Evolutionary conservation across 1,284 basidiomycete species (phyloP).

Genomic region (Papiliotrema flavescens): DNA sequence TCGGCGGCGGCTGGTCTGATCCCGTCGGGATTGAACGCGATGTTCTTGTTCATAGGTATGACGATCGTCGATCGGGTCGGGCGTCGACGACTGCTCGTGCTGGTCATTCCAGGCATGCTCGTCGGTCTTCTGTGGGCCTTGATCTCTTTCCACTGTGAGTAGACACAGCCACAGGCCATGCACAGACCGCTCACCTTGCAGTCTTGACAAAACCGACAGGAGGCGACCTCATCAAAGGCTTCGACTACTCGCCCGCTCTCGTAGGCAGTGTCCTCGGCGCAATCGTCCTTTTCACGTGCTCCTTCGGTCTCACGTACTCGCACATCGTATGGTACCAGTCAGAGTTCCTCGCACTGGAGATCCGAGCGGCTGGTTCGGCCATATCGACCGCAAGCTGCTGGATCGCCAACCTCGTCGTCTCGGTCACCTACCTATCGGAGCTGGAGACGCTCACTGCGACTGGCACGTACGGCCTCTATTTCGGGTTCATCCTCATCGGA

Average conservation of each 20-base stretch:
- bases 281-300: slow-evolving; percentile 35
- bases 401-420: slow-evolving; percentile 24
- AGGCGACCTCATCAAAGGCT: slow-evolving; percentile 11
- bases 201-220: slow-evolving; percentile 1
- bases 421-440: slow-evolving; percentile 20
- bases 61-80: slow-evolving; percentile 15
- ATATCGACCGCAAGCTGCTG: slow-evolving; percentile 18
- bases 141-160: slow-evolving; percentile 33
- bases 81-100: slow-evolving; percentile 18
- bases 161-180: not conserved
- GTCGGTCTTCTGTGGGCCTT: slow-evolving; percentile 28
- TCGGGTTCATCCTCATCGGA: slow-evolving; percentile 16
- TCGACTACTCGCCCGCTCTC: slow-evolving; percentile 9
- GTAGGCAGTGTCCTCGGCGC: slow-evolving; percentile 35
- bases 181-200: not conserved
- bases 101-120: slow-evolving; percentile 21
- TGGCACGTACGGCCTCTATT: slow-evolving; percentile 22
- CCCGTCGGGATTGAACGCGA: slow-evolving; percentile 33
- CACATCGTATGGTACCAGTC: slow-evolving; percentile 42
- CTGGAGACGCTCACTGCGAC: slow-evolving; percentile 15
- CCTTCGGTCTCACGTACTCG: slow-evolving; percentile 38
- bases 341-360: slow-evolving; percentile 40
- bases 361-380: slow-evolving; percentile 30
- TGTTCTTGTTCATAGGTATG: slow-evolving; percentile 35
- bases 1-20: slow-evolving; percentile 34